These are phyloP conservation scores for Trametes hirsuta DNA, from an alignment of 1,284 basidiomycete species.

Conservation along the genomic window DNA sequence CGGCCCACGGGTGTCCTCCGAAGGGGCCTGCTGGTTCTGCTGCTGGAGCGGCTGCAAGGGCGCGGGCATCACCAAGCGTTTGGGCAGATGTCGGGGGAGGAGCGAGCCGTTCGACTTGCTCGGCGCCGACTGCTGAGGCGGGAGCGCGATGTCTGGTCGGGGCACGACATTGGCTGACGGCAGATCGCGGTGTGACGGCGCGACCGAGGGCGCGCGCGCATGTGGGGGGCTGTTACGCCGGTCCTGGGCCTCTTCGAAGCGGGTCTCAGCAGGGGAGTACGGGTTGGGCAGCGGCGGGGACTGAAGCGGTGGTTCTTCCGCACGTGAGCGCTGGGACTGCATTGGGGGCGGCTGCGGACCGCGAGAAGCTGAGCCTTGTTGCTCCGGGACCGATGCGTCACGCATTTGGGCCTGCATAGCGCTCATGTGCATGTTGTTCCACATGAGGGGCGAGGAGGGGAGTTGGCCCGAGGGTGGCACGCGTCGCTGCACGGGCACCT, in stretches of 20 bases:
- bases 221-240: conserved; percentile 9
- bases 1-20: background rate
- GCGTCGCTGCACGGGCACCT: conserved; percentile 20
- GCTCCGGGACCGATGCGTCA: background rate
- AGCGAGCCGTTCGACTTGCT: conserved; percentile 15
- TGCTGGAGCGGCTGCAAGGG: conserved; percentile 43
- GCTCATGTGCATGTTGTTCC: conserved; percentile 25
- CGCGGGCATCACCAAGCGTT: conserved; percentile 67
- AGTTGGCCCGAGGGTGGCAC: conserved; percentile 12
- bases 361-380: background rate
- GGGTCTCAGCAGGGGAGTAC: conserved; percentile 10
- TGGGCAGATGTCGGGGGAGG: conserved; percentile 54
- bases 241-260: conserved; percentile 1
- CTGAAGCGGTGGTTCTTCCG: conserved; percentile 2
- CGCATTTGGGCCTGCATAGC: conserved; percentile 9
- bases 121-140: conserved; percentile 23
- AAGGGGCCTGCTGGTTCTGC: conserved; percentile 11
- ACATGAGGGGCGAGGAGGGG: conserved; percentile 17
- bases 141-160: conserved; percentile 33
- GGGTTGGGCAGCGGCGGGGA: conserved; percentile 20
- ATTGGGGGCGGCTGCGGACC: background rate
- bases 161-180: conserved; percentile 14
- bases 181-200: conserved; percentile 3
- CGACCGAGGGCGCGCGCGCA: conserved; percentile 1
- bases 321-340: background rate